These are phyloP conservation scores for Hypholoma sublateritium DNA, from an alignment of 768 basidiomycete species.

Conservation along the genomic window DNA sequence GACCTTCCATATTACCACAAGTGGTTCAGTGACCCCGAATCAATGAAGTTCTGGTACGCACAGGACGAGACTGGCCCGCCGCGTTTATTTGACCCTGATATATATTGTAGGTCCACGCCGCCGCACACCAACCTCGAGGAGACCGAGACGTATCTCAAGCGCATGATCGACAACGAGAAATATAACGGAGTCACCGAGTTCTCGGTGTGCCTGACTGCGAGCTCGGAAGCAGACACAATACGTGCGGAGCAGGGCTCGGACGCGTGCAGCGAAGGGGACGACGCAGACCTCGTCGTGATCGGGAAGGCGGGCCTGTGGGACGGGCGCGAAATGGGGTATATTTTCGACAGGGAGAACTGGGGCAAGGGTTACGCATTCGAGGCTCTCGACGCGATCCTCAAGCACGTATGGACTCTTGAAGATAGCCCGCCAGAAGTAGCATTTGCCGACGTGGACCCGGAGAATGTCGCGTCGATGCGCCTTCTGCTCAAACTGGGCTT, in stretches of 20 bases:
- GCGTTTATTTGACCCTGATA: not conserved
- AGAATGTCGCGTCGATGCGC: conserved; percentile 16
- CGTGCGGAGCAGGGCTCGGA: not conserved
- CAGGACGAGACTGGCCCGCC: not conserved
- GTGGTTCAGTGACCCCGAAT: conserved; percentile 16
- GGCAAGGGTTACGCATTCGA: conserved; percentile 24
- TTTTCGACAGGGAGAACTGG: conserved; percentile 21
- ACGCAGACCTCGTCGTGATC: conserved; percentile 6
- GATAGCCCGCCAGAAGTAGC: conserved; percentile 2
- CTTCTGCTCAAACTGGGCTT: conserved; percentile 22
- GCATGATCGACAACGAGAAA: conserved; percentile 15
- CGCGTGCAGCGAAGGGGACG: not conserved
- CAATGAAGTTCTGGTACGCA: conserved; percentile 22
- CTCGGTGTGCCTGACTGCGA: conserved; percentile 14
- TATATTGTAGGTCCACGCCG: conserved; percentile 16
- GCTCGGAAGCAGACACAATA: not conserved
- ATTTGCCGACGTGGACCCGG: conserved; percentile 24
- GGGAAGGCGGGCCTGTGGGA: conserved; percentile 23
- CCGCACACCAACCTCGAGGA: conserved; percentile 12
- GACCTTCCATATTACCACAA: conserved; percentile 15
- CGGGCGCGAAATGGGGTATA: conserved; percentile 22
- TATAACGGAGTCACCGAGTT: conserved; percentile 24
- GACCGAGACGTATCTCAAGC: conserved; percentile 17
- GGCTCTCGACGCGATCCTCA: conserved; percentile 19
- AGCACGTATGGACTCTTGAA: conserved; percentile 13